These are phyloP conservation scores for Fusarium subglutinans DNA, from an alignment of 2,329 filamentous ascomycete genomes.

Conservation along the genomic window DNA sequence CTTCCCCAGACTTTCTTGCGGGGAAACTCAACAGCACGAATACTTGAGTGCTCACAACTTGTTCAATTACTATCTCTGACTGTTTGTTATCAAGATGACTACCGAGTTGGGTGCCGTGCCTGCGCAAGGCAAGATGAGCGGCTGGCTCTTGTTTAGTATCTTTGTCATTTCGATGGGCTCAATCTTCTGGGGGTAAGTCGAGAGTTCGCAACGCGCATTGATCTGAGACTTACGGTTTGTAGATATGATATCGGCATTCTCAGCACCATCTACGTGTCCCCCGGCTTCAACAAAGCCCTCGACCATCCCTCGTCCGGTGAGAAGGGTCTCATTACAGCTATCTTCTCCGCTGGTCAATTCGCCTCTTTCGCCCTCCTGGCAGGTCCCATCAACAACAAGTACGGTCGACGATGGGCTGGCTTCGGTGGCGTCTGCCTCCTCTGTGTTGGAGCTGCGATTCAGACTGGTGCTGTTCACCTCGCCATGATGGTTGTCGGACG, in stretches of 20 bases:
- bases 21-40: neutral
- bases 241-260: slow-evolving; percentile 20
- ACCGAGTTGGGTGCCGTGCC: neutral
- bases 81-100: neutral
- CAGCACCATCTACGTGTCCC: slow-evolving; percentile 14
- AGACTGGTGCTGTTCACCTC: slow-evolving; percentile 17
- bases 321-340: slow-evolving; percentile 16
- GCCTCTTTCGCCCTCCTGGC: slow-evolving; percentile 5
- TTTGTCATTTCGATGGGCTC: slow-evolving; percentile 15
- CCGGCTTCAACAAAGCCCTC: slow-evolving; percentile 14
- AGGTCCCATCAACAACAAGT: slow-evolving; percentile 3
- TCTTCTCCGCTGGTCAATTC: slow-evolving; percentile 15
- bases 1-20: slow-evolving; percentile 14
- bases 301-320: neutral
- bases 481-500: slow-evolving; percentile 17
- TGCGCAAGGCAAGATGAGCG: slow-evolving; percentile 15
- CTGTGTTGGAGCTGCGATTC: slow-evolving; percentile 11
- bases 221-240: neutral
- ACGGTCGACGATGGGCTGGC: slow-evolving; percentile 1
- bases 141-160: slow-evolving; percentile 16
- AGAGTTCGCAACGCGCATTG: fast-evolving
- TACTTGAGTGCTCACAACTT: neutral
- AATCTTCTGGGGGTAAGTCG: slow-evolving; percentile 11
- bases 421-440: slow-evolving; percentile 9
- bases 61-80: neutral